phyloP scores from a whole-genome alignment of 768 basidiomycete genomes.

The Pleurotus eryngii region DNA sequence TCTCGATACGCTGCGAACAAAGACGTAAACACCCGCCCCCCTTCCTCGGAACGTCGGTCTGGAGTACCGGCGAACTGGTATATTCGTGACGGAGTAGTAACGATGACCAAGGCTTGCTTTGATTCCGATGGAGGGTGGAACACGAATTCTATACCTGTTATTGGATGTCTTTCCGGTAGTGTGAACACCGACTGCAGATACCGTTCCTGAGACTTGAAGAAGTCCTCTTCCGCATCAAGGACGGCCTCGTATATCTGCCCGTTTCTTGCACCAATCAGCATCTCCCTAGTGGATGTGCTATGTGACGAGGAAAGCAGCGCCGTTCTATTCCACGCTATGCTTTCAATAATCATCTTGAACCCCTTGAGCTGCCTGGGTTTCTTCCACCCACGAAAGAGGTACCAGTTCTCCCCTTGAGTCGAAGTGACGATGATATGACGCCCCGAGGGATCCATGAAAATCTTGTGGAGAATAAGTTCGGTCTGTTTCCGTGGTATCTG shows the following conservation, averaged over 20 bases:
- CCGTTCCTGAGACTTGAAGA: constrained; percentile 87
- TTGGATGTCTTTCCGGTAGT: constrained; percentile 74
- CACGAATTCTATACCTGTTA: constrained; percentile 85
- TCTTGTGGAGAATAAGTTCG: constrained; percentile 75
- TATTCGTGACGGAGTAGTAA: constrained; percentile 83
- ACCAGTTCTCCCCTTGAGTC: constrained; percentile 89
- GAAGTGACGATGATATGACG: constrained; percentile 88
- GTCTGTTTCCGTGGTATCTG: constrained; percentile 68
- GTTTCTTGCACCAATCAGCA: constrained; percentile 81
- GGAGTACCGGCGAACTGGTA: constrained; percentile 82
- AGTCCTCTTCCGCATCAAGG: constrained; percentile 86
- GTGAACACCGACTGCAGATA: constrained; percentile 72
- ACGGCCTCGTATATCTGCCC: constrained; percentile 88
- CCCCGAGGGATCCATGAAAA: constrained; percentile 93
- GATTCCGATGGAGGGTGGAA: constrained; percentile 64
- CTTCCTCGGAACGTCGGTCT: constrained; percentile 70
- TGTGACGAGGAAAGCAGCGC: constrained; percentile 60
- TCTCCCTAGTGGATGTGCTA: constrained; percentile 75
- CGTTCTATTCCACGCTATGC: constrained; percentile 86
- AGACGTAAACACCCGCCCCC: constrained; percentile 66
- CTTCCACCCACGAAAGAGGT: constrained; percentile 77
- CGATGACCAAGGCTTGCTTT: constrained; percentile 66
- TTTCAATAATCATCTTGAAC: constrained; percentile 86
- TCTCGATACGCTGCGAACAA: constrained; percentile 77
- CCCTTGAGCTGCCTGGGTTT: constrained; percentile 76